Base-by-base conservation (phyloP, 2,329 filamentous ascomycete genomes). In the Pseudopithomyces maydicus region DNA sequence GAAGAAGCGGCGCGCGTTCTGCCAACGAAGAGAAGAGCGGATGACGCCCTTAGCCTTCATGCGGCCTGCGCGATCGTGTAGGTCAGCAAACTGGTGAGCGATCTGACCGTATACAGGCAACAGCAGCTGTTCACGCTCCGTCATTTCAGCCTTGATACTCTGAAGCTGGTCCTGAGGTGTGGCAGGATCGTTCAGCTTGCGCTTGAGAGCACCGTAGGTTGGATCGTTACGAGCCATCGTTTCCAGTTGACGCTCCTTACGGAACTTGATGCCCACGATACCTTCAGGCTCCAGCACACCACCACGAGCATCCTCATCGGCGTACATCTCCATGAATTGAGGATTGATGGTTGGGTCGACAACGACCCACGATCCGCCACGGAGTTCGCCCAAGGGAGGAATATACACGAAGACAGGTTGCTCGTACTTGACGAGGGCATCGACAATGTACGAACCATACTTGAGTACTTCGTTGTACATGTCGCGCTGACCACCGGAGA, bases 381-480 rank as follows among this genome's bases (percentile, higher is more conserved):
- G 94, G 54, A 99, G 89, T 80, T 99, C 95, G 68, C 95, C 94
- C 73, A 90, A 91, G 8, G 95, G 95, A 73, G 95, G 95, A 73
- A 99, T 99, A 84, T 99, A 99, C 63, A 99, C 92, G 75, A 99
- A 99, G 79, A 99, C 89, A 54, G 95, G 95, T 83, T 99, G 95
- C 84, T 99, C 91, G 75, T 92, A 99, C 81, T 97, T 96, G 84
- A 97, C 92, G 46, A 99, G 89, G 54, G 94, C 94, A 73, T 99
- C 95, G 67, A 99, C 95, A 74, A 99, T 99, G 85, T 95, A 98
- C 17, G 94, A 97, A 74, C 95, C 95, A 74, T 99, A 99, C 84
- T 99, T 99, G 79, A 99, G 88, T 15, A 99, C 95, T 81, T 99
- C 95, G 82, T 98, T 97, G 88, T 96, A 99, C 95, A 99, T 99